Evolutionary conservation across 495 filamentous ascomycete genomes (phyloP).

Genomic region (Penicillium coprophilum): DNA sequence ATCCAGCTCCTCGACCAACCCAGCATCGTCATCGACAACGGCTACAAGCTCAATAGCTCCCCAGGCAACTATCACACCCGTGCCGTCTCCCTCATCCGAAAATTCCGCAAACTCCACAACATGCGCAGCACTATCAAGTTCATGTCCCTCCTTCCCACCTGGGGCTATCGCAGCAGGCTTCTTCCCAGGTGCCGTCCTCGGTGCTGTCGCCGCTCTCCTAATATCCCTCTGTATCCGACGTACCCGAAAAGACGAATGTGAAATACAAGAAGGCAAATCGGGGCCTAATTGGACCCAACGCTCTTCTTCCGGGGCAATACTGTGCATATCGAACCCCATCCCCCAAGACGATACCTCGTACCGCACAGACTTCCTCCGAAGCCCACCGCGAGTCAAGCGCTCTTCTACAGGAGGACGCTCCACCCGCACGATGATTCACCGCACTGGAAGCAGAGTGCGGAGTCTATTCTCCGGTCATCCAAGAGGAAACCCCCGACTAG

Average conservation of each 20-base stretch:
- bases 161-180: slow-evolving; percentile 60
- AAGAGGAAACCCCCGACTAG: slow-evolving; percentile 8
- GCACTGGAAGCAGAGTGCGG: slow-evolving; percentile 39
- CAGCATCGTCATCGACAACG: slow-evolving; percentile 13
- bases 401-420: slow-evolving; percentile 28
- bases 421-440: slow-evolving; percentile 37
- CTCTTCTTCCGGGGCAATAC: slow-evolving; percentile 41
- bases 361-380: slow-evolving; percentile 58
- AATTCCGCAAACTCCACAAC: slow-evolving; percentile 20
- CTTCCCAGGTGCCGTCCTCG: slow-evolving; percentile 60
- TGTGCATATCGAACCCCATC: slow-evolving; percentile 58
- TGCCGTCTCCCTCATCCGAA: slow-evolving; percentile 23
- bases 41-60: slow-evolving; percentile 23
- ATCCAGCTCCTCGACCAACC: background rate
- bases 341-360: slow-evolving; percentile 47
- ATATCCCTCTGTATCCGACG: slow-evolving; percentile 45
- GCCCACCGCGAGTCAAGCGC: slow-evolving; percentile 22
- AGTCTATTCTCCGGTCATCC: slow-evolving; percentile 34
- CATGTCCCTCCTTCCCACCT: slow-evolving; percentile 49
- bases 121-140: slow-evolving; percentile 13
- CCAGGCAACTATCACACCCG: slow-evolving; percentile 20
- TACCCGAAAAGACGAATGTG: slow-evolving; percentile 15
- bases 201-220: slow-evolving; percentile 47
- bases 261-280: slow-evolving; percentile 17
- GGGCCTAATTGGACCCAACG: slow-evolving; percentile 33